A percentile compares a stretch with the other conserved stretches of the same genome.
Conservation (phyloP, 2,329 filamentous ascomycete species). For the Balansia obtecta region DNA sequence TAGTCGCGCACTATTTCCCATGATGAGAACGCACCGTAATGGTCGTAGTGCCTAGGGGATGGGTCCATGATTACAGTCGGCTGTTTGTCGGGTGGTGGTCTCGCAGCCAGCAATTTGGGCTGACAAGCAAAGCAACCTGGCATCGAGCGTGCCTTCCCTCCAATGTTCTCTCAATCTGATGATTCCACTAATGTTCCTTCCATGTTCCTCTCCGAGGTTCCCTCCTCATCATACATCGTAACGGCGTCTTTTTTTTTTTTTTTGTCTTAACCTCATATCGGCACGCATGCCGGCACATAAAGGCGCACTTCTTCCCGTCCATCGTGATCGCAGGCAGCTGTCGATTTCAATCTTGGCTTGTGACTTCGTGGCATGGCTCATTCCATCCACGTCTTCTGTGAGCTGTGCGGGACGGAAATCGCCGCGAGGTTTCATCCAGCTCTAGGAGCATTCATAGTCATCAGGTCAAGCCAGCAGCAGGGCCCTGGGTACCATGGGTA, state of each 20-base stretch:
- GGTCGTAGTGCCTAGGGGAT: not conserved
- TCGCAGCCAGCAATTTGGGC: too few species aligned
- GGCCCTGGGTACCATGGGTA: not conserved
- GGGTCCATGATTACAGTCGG: too few species aligned
- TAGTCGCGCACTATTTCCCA: not conserved
- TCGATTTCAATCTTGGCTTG: not conserved
- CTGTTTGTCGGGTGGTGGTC: too few species aligned
- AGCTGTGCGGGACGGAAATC: not conserved
- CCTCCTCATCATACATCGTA: too few species aligned
- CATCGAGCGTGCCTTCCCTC: too few species aligned
- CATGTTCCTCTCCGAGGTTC: too few species aligned
- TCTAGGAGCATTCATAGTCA: not conserved
- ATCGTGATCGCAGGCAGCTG: not conserved
- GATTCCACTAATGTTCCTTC: too few species aligned
- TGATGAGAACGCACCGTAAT: not conserved
- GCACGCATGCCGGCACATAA: not conserved
- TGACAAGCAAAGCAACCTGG: too few species aligned
- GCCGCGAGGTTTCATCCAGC: not conserved
- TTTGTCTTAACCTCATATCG: not conserved
- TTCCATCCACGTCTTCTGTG: not conserved
- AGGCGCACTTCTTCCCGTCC: not conserved
- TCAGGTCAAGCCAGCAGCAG: too few species aligned
- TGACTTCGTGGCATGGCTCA: not conserved
- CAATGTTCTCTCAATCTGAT: too few species aligned
- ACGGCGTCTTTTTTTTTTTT: not conserved